Conservation (phyloP, 768 basidiomycete genomes). For the Fomitopsis serialis region DNA sequence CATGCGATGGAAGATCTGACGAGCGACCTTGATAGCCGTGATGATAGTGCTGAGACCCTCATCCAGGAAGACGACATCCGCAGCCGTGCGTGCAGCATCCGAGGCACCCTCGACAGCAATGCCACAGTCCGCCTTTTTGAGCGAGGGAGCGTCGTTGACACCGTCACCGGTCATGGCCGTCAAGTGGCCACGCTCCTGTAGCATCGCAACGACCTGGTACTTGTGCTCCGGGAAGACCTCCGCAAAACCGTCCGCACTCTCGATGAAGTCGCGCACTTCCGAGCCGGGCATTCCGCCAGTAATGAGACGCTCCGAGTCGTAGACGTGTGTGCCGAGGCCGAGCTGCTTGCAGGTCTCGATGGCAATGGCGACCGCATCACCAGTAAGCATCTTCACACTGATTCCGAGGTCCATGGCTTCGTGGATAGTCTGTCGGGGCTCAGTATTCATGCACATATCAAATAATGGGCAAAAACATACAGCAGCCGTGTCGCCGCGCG, state of each 20-base stretch:
- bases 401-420: constrained; percentile 29
- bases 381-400: constrained; percentile 43
- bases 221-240: constrained; percentile 44
- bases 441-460: neutral
- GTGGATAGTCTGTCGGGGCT: constrained; percentile 28
- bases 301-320: constrained; percentile 28
- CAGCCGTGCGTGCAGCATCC: constrained; percentile 36
- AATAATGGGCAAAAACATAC: constrained; percentile 12
- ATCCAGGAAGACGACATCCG: constrained; percentile 43
- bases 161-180: constrained; percentile 39
- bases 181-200: constrained; percentile 36
- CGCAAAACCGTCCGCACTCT: constrained; percentile 46
- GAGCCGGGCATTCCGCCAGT: constrained; percentile 37
- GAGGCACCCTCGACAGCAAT: constrained; percentile 39
- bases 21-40: constrained; percentile 41
- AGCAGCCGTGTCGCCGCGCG: constrained; percentile 36
- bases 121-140: constrained; percentile 30
- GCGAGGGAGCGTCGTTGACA: constrained; percentile 26
- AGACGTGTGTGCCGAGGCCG: constrained; percentile 3
- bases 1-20: constrained; percentile 46
- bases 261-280: constrained; percentile 32
- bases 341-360: constrained; percentile 35
- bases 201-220: constrained; percentile 31
- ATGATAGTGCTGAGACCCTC: constrained; percentile 38
- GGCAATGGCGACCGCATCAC: constrained; percentile 2